Percentiles rank a stretch among this genome's conserved stretches.
Evolutionary conservation across 179 eudicot species (phyloP).

Genomic region (Vitellaria paradoxa): DNA sequence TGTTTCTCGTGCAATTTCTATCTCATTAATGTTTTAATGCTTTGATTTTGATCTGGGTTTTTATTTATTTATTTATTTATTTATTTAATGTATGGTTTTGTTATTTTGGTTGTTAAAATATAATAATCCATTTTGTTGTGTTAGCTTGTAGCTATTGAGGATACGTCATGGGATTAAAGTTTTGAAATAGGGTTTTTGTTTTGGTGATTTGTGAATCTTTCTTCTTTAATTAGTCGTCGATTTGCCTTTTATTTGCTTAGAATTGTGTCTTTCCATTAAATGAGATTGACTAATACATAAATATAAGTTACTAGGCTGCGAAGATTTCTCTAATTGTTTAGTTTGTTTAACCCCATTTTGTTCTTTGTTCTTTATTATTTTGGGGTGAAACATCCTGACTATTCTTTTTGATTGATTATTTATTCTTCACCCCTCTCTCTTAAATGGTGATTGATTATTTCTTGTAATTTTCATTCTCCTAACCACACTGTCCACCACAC

Average conservation of each 20-base stretch:
- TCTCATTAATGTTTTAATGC: neutral
- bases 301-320: neutral
- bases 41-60: neutral
- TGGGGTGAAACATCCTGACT: constrained; percentile 6
- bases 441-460: too few species aligned
- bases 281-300: neutral
- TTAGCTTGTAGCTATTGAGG: neutral
- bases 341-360: neutral
- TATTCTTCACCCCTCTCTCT: neutral
- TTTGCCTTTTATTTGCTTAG: neutral
- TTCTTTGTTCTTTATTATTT: neutral
- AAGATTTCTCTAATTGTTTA: neutral
- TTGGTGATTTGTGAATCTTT: neutral
- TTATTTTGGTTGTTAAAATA: neutral
- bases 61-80: neutral
- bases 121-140: neutral
- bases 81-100: neutral
- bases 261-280: neutral
- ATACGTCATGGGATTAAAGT: neutral
- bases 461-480: constrained; percentile 74
- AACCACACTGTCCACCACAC: constrained; percentile 45
- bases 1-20: neutral
- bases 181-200: neutral
- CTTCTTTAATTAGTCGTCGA: neutral
- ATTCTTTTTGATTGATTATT: neutral